Conservation (phyloP, 768 basidiomycete species). For the Lepiota brunneoincarnata region DNA sequence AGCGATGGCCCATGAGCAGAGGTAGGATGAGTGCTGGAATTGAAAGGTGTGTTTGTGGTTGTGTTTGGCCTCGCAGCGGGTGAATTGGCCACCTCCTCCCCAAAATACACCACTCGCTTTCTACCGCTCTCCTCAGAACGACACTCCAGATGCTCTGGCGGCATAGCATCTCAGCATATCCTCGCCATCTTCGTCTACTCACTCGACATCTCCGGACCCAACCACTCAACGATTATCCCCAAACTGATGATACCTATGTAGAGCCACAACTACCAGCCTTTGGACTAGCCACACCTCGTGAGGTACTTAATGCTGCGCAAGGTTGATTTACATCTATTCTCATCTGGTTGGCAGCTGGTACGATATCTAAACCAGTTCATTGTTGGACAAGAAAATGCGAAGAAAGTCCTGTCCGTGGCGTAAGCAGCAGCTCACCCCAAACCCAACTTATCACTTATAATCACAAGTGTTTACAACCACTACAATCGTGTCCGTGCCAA, state of each 20-base stretch:
- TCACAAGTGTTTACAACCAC: conserved; percentile 84
- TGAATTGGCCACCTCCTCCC: too few species aligned
- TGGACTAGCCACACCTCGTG: conserved; percentile 56
- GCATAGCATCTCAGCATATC: not conserved
- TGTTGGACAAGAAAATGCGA: conserved; percentile 88
- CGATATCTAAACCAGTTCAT: conserved; percentile 88
- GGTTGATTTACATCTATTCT: not conserved
- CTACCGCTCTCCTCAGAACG: not conserved
- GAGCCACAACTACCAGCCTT: conserved; percentile 30
- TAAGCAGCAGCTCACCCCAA: conserved; percentile 37
- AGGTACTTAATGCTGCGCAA: conserved; percentile 27
- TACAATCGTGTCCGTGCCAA: conserved; percentile 86
- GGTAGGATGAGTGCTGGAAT: too few species aligned
- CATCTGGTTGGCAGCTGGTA: conserved; percentile 53
- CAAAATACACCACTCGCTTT: not conserved
- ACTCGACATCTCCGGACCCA: conserved; percentile 52
- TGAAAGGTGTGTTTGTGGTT: not conserved
- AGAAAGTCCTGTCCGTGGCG: conserved; percentile 94
- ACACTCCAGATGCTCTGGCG: conserved; percentile 11
- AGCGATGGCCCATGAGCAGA: conserved; percentile 39
- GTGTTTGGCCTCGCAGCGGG: not conserved
- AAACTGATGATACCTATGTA: conserved; percentile 15
- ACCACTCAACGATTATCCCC: conserved; percentile 41
- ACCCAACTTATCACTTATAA: not conserved
- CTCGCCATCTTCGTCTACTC: conserved; percentile 15